Base-by-base conservation (phyloP, 2,329 filamentous ascomycete species). In the Elsinoe arachidis region DNA sequence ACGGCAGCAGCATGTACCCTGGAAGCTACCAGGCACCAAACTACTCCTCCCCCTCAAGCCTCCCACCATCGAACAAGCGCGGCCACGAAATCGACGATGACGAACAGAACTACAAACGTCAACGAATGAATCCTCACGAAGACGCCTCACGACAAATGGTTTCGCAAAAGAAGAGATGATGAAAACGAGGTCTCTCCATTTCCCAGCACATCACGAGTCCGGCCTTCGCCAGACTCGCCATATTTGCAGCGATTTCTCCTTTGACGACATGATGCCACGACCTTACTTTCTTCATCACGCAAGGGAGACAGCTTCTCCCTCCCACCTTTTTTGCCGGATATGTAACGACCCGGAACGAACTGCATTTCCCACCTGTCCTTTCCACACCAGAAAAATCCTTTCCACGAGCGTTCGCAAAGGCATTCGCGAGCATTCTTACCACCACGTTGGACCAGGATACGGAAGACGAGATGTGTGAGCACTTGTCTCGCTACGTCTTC, bases 1-100 rank as follows among this genome's bases (percentile, higher is more conserved):
- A 88, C 63, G 86, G 86, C n/a, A 79, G 78, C 30, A 72, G 82
- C 11, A 62, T 67, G n/a, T 68, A 69, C 52, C 88, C 95, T 63
- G 64, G 63, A 9, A 68, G 68, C 47, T 67, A 66, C 44, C 59
- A 61, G 2, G 65, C 68, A 39, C 79, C 87, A 21, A 81, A 80
- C 9, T 89, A 91, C 62, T 77, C 82, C 14, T 73, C 80, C 5
- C 83, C 85, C 58, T 59, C 57, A 15, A 54, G 55, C 37, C 57
- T 65, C 39, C 58, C 65, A 35, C 67, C 75, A 14, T 77, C 78
- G 2, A 79, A 72, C 63, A 86, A 86, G 74, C 81, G 84, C 63
- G 75, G 78, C 63, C 80, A 84, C 60, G 83, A 85, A 19, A 69
- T 73, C 60, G 83, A 85, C 54, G 82, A 86, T 26, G 54, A 56